Conservation (phyloP, 805 yeast genomes). For the Sugiyamaella qingdaonensis region DNA sequence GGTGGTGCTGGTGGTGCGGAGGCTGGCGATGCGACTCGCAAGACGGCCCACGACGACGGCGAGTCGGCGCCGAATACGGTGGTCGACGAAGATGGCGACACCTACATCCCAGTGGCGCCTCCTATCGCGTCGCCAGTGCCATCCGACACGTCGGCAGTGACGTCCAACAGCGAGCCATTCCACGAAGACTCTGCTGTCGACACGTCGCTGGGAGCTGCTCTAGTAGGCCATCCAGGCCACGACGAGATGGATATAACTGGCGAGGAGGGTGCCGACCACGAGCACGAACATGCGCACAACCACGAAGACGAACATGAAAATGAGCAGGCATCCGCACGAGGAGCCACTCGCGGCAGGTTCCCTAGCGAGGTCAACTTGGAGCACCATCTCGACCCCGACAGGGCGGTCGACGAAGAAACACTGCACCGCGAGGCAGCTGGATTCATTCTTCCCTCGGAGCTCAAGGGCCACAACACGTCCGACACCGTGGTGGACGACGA, state of each 20-base stretch:
- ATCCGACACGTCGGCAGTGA: slow-evolving; percentile 25
- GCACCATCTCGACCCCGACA: slow-evolving; percentile 14
- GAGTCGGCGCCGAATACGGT: not conserved
- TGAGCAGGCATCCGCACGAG: no score
- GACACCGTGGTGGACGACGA: slow-evolving; percentile 22
- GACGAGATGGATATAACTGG: not conserved
- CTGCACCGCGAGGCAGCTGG: slow-evolving; percentile 16
- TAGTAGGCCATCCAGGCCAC: not conserved
- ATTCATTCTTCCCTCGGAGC: slow-evolving; percentile 17
- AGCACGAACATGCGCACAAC: not conserved
- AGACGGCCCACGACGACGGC: not conserved
- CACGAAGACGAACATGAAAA: slow-evolving; percentile 8
- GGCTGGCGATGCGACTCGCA: slow-evolving; percentile 5
- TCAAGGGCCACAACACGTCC: slow-evolving; percentile 4
- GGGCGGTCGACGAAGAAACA: slow-evolving; percentile 18
- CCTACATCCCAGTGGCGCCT: slow-evolving; percentile 11
- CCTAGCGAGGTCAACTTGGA: slow-evolving; percentile 24
- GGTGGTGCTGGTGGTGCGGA: slow-evolving; percentile 9
- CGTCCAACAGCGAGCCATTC: slow-evolving; percentile 27
- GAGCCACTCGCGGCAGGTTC: slow-evolving; percentile 21
- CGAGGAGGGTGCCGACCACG: not conserved
- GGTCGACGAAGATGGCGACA: slow-evolving; percentile 8
- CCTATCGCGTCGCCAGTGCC: slow-evolving; percentile 21
- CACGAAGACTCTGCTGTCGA: slow-evolving; percentile 1
- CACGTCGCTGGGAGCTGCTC: not conserved